Evolutionary conservation across 441 rosid genomes (phyloP), one percentile per base, ranked within the genome.

Genomic region (Gossypium gossypioides): DNA sequence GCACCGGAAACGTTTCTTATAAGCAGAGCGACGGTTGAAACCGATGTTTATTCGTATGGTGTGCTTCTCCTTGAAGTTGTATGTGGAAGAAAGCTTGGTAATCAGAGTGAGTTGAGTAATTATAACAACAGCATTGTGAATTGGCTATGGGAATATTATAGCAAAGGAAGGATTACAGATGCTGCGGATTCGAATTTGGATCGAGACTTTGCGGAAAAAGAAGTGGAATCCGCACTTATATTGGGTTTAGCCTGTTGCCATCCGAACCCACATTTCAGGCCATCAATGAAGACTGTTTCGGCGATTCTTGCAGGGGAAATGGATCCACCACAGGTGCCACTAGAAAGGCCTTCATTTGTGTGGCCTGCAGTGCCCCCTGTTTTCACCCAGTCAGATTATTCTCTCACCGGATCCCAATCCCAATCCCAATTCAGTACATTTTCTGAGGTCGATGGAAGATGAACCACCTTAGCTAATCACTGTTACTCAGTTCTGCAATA

Each of bases 181-280:
- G 94, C 84, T 5, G 93, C 81, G 1, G 94, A 92, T 78, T 61
- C 79, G 0, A 68, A 77, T 69, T 77, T 88, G 83, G 48, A 71
- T 3, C 77, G 75, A 10, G 74, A 62, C 32, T 88, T 83, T 25
- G 61, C 62, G 0, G 44, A 51, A 34, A 78, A 82, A 59, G 86
- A 86, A 40, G 80, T 85, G 83, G 84, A 84, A 32, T 69, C 81
- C 5, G 68, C 85, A 46, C 76, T 88, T 42, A 66, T 84, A 2
- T 79, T 90, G 65, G 97, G 87, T 42, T 79, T 92, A 64, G 86
- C 92, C n/a, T 90, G 94, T 72, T 92, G 96, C 81, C 94, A 90
- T 63, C 92, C 92, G 8, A 87, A 90, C 62, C 94, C 88, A 0
- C 66, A 87, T 75, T 62, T 75, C 48, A 86, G 94, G 88, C 94